Evolutionary conservation across 331 rosid genomes (phyloP).

Genomic region (Spiraea crenata): DNA sequence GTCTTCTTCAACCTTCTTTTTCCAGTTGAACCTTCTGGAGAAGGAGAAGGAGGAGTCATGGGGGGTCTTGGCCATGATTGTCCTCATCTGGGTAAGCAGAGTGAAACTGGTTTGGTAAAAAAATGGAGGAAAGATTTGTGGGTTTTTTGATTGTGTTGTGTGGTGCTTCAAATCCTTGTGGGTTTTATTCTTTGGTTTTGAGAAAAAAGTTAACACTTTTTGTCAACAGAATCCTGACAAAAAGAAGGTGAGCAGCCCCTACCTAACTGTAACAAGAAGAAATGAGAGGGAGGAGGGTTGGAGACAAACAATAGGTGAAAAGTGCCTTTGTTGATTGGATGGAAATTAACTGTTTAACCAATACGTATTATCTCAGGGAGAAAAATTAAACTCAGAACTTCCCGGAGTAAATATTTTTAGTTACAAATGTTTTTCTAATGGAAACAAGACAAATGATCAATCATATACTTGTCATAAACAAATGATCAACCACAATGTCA

Average conservation of each 20-base stretch:
- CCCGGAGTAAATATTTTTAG: too few species aligned
- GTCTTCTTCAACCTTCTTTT: constrained; percentile 46
- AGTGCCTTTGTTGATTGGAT: background rate
- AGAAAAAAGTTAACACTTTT: background rate
- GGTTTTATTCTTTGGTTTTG: background rate
- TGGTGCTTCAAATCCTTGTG: background rate
- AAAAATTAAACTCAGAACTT: too few species aligned
- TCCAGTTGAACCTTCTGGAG: constrained; percentile 86
- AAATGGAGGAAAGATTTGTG: background rate
- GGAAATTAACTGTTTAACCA: background rate
- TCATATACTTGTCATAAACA: too few species aligned
- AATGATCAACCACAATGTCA: too few species aligned
- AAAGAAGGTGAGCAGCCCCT: constrained; percentile 67
- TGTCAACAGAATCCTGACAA: constrained; percentile 33
- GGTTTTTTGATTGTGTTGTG: background rate
- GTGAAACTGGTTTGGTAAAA: background rate
- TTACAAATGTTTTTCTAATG: too few species aligned
- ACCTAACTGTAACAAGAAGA: constrained; percentile 50
- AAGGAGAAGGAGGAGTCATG: constrained; percentile 84
- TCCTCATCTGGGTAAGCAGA: constrained; percentile 43
- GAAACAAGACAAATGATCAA: too few species aligned
- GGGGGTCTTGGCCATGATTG: constrained; percentile 69
- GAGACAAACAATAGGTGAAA: constrained; percentile 9
- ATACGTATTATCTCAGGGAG: too few species aligned
- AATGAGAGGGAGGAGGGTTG: constrained; percentile 5